Percentiles rank a stretch among this genome's conserved stretches.
Conservation (phyloP, 2,329 filamentous ascomycete genomes). For the Fusarium zealandicum region DNA sequence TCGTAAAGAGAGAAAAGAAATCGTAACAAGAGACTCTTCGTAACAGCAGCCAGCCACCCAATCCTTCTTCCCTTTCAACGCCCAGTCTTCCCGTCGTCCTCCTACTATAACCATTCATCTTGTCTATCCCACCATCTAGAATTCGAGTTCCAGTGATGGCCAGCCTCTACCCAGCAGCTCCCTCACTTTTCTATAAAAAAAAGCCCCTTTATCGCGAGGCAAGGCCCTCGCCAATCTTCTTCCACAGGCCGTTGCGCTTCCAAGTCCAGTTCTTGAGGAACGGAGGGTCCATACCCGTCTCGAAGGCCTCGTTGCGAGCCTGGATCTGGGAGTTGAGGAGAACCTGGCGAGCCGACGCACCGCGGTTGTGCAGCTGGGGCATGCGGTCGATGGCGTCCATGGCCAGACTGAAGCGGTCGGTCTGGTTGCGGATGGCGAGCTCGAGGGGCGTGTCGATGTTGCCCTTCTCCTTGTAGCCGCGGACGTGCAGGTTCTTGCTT, state of each 20-base stretch:
- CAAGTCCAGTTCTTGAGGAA: slow-evolving; percentile 72
- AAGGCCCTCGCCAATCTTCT: slow-evolving; percentile 41
- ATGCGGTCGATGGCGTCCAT: slow-evolving; percentile 79
- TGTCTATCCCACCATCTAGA: slow-evolving; percentile 29
- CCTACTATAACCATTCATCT: slow-evolving; percentile 4
- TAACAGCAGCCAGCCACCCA: slow-evolving; percentile 17
- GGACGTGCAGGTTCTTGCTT: slow-evolving; percentile 72
- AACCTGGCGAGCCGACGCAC: slow-evolving; percentile 66
- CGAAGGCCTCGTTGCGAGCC: slow-evolving; percentile 70
- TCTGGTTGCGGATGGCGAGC: slow-evolving; percentile 78
- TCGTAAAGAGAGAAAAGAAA: slow-evolving; percentile 26
- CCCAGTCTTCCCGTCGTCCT: slow-evolving; percentile 25
- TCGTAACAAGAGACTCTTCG: slow-evolving; percentile 24
- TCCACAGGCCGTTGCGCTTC: slow-evolving; percentile 56
- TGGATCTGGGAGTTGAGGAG: slow-evolving; percentile 70
- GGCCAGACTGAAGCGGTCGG: slow-evolving; percentile 78
- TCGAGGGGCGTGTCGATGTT: slow-evolving; percentile 85
- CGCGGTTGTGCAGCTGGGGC: slow-evolving; percentile 67
- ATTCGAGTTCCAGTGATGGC: slow-evolving; percentile 10
- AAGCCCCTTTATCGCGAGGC: slow-evolving; percentile 33
- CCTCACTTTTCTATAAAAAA: slow-evolving; percentile 7
- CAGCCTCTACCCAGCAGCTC: neutral
- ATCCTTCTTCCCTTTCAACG: slow-evolving; percentile 26
- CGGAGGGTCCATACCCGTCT: slow-evolving; percentile 73
- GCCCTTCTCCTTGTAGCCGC: slow-evolving; percentile 82